Evolutionary conservation across 2,329 filamentous ascomycete genomes (phyloP), one percentile per base, ranked within the genome.

Genomic region (Graphiopsis chlorocephala): DNA sequence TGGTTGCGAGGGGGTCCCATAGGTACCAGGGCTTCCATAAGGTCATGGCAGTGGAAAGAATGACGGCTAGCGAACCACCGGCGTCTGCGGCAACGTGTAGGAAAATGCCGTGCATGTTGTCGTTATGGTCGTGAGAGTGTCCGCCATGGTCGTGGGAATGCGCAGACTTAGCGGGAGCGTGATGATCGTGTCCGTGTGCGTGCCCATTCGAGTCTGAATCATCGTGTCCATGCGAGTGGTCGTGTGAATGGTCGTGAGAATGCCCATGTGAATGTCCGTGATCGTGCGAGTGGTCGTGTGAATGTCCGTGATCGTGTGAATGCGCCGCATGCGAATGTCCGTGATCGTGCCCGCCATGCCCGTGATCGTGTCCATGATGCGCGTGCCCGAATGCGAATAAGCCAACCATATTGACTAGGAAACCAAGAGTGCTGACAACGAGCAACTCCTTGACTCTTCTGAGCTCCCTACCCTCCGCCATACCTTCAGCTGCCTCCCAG

Each of bases 41-140:
- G 0, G 96, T 96, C 25, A 98, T 82, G 0, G 92, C 81, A 0
- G 95, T 99, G 8, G 93, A 97, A 35, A 93, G 87, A 67, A 99
- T 97, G 56, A 99, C 95, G 0, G 95, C 95, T 1, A 93, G 90
- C 63, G 93, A 97, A 28, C 95, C 95, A 31, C 98, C 87, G 0
- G 95, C 96, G 75, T 99, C 95, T 6, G 95, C 95, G 29, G 98
- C 84, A 59, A 99, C 91, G 74, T 99, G 95, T 23, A 99, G 82
- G 78, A 96, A 99, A 69, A 99, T 98, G 14, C 95, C 95, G 71
- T 95, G 87, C 93, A 99, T 97, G 75, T 99, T 99, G 72, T 99
- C 95, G 76, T 97, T 97, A 67, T 92, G 90, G 70, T 87, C 83
- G 23, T 66, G 48, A 47, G 66, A 60, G 69, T 72, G 65, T 29